phyloP scores from a whole-genome alignment of 2,329 filamentous ascomycete species.

The Lasiodiplodia theobromae region DNA sequence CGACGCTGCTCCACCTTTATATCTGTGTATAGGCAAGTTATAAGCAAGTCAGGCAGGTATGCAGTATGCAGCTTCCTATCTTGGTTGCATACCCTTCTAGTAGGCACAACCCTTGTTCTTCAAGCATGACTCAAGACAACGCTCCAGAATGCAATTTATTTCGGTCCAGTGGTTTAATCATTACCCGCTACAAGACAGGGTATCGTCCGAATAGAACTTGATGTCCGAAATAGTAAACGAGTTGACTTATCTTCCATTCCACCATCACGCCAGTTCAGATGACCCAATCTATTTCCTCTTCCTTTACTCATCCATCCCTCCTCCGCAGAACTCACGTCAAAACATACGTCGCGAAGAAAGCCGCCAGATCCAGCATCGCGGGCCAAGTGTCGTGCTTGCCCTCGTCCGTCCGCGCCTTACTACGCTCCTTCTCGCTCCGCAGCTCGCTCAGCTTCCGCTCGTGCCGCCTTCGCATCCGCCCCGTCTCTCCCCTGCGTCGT shows the following conservation, averaged over 20 bases:
- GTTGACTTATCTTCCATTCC: background rate
- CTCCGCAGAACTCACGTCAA: background rate
- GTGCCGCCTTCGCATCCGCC: background rate
- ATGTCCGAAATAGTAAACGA: too few relatives aligned
- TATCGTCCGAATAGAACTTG: too few relatives aligned
- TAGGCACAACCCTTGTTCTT: background rate
- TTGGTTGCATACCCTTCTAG: background rate
- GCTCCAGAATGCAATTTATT: too few relatives aligned
- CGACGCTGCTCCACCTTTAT: too few relatives aligned
- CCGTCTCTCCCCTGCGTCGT: background rate
- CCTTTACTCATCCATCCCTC: background rate
- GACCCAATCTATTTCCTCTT: background rate
- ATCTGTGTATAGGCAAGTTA: background rate
- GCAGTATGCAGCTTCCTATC: background rate
- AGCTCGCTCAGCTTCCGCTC: background rate
- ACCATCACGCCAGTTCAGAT: background rate
- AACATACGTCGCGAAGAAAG: slow-evolving; percentile 13
- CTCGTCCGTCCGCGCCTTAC: background rate
- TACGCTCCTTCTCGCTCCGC: background rate
- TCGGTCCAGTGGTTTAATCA: too few relatives aligned
- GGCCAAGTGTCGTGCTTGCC: slow-evolving; percentile 12
- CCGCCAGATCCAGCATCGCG: slow-evolving; percentile 14
- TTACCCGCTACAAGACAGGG: too few relatives aligned
- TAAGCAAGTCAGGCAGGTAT: background rate
- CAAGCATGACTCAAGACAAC: background rate